Evolutionary conservation across 2,329 filamentous ascomycete genomes (phyloP).

Genomic region (Alternaria arbusti): DNA sequence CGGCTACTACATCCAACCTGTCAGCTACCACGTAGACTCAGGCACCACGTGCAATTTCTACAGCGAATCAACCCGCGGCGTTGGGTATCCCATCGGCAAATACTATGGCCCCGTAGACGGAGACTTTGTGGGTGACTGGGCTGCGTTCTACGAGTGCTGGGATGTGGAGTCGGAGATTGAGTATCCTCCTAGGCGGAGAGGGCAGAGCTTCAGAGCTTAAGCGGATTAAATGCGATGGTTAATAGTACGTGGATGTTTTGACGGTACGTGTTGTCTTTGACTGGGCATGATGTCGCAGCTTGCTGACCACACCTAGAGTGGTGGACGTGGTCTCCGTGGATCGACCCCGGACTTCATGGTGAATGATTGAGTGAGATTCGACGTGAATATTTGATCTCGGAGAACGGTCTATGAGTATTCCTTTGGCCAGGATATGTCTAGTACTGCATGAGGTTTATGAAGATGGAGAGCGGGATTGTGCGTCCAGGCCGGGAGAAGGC

Average conservation of each 20-base stretch:
- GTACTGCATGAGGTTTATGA: not conserved
- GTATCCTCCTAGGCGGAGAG: not conserved
- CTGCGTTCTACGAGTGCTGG: constrained; percentile 17
- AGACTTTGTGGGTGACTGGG: constrained; percentile 6
- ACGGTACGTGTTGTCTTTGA: not conserved
- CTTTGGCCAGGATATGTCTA: not conserved
- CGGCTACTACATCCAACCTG: constrained; percentile 7
- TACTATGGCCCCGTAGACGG: constrained; percentile 3
- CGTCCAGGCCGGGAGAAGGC: not conserved
- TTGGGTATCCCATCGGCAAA: constrained; percentile 11
- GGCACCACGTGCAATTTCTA: constrained; percentile 12
- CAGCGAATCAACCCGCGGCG: not conserved
- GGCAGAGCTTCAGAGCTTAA: not conserved
- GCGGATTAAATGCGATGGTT: rapidly evolving
- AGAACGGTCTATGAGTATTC: too few relatives aligned
- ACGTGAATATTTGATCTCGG: not conserved
- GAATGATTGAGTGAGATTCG: rapidly evolving
- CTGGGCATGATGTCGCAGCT: not conserved
- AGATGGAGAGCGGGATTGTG: not conserved
- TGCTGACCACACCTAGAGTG: not conserved
- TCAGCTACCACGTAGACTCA: constrained; percentile 2
- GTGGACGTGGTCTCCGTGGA: not conserved
- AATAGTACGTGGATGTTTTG: rapidly evolving
- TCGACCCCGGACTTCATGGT: rapidly evolving
- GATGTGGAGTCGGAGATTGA: not conserved